Evolutionary conservation across 768 basidiomycete species (phyloP).

Genomic region (Gymnopilus junonius): DNA sequence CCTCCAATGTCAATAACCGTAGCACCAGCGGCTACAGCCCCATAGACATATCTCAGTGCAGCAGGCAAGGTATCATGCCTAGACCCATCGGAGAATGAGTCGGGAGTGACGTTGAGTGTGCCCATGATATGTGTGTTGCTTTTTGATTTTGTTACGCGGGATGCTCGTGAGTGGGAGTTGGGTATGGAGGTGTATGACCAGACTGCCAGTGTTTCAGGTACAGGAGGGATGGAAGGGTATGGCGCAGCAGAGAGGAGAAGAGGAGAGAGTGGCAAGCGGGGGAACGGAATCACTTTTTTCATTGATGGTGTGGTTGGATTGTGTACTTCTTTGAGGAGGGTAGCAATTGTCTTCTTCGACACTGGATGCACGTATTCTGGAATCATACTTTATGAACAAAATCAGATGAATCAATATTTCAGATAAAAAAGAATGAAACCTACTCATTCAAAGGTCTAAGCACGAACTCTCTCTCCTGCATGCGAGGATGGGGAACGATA

Average conservation of each 20-base stretch:
- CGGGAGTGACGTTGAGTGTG: constrained; percentile 91
- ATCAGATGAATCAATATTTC: neutral
- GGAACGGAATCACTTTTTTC: constrained; percentile 78
- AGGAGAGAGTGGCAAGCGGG: constrained; percentile 47
- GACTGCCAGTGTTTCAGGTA: constrained; percentile 52
- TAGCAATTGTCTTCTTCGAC: constrained; percentile 47
- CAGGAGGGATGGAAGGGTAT: constrained; percentile 30
- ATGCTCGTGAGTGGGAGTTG: constrained; percentile 4
- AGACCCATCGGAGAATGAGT: constrained; percentile 94
- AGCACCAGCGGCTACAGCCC: constrained; percentile 60
- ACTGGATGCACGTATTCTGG: constrained; percentile 74
- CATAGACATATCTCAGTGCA: constrained; percentile 56
- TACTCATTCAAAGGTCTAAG: constrained; percentile 88
- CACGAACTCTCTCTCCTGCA: constrained; percentile 91
- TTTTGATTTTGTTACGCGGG: constrained; percentile 7
- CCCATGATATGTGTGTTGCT: constrained; percentile 80
- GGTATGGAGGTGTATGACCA: constrained; percentile 47
- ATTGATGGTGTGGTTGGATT: constrained; percentile 48
- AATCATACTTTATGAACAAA: constrained; percentile 63
- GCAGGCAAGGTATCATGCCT: constrained; percentile 51
- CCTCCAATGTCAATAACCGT: constrained; percentile 93
- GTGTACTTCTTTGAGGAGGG: constrained; percentile 48
- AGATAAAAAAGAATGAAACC: constrained; percentile 30
- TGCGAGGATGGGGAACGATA: constrained; percentile 81
- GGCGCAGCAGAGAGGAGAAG: constrained; percentile 17